Evolutionary conservation across 306 rosid species (phyloP).

Genomic region (Citrullus colocynthis): DNA sequence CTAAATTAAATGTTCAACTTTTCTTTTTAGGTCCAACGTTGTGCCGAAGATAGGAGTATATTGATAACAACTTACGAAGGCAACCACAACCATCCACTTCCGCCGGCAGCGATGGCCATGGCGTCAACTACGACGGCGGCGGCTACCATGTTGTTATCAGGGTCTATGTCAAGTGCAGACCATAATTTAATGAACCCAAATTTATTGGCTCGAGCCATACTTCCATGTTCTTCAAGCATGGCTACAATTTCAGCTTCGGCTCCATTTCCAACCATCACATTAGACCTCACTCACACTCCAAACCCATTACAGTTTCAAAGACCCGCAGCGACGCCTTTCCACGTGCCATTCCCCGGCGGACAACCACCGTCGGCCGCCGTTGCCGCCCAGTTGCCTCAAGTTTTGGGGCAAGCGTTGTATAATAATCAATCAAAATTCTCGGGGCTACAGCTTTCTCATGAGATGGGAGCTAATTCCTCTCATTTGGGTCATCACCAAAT

Average conservation of each 20-base stretch:
- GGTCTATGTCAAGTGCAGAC: constrained; percentile 83
- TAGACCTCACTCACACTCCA: constrained; percentile 79
- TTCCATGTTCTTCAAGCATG: constrained; percentile 60
- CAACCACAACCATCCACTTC: constrained; percentile 88
- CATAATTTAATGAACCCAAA: constrained; percentile 67
- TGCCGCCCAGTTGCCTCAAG: constrained; percentile 28
- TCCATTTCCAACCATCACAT: constrained; percentile 73
- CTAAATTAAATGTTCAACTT: too few relatives aligned
- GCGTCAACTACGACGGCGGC: constrained; percentile 89
- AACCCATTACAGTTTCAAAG: constrained; percentile 48
- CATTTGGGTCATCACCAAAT: constrained; percentile 32
- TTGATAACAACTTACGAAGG: constrained; percentile 93
- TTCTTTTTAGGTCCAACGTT: constrained; percentile 66
- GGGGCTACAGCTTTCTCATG: constrained; percentile 78
- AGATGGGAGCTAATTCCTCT: constrained; percentile 29
- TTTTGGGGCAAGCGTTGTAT: constrained; percentile 47
- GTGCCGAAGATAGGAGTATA: constrained; percentile 69
- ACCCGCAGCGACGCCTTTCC: constrained; percentile 32
- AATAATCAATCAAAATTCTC: constrained; percentile 71
- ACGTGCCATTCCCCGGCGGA: constrained; percentile 35
- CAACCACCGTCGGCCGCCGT: constrained; percentile 21
- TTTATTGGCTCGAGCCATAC: constrained; percentile 67
- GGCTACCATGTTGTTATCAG: constrained; percentile 74
- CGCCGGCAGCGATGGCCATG: constrained; percentile 97
- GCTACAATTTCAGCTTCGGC: constrained; percentile 92